phyloP scores from a whole-genome alignment of 192 early-diverging fungal genomes.

The Chytriomyces sp. region DNA sequence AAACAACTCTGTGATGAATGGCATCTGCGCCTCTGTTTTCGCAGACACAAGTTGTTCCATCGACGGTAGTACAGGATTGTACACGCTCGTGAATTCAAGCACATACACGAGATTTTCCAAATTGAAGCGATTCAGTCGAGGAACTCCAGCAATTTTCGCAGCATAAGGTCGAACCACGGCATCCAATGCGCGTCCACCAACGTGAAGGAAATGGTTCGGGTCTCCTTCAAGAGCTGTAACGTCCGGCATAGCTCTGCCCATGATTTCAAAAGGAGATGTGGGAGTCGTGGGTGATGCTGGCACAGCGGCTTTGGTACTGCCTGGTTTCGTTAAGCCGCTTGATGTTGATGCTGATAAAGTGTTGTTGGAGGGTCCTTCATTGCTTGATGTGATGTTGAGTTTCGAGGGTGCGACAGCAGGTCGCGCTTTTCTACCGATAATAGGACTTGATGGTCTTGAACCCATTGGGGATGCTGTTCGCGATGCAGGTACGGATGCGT shows the following conservation, averaged over 20 bases:
- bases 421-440: not conserved
- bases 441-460: conserved; percentile 1
- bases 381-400: not conserved
- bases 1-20: conserved; percentile 68
- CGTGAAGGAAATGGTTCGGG: conserved; percentile 55
- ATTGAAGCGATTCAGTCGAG: conserved; percentile 64
- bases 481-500: not conserved
- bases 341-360: too few relatives aligned
- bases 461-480: not conserved
- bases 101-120: conserved; percentile 64
- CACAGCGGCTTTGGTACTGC: not conserved
- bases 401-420: not conserved
- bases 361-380: too few relatives aligned
- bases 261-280: conserved; percentile 64
- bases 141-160: conserved; percentile 72
- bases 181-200: conserved; percentile 78
- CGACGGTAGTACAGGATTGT: not conserved
- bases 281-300: not conserved
- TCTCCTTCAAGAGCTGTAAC: conserved; percentile 40
- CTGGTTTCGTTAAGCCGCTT: too few relatives aligned
- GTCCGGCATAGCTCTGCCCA: conserved; percentile 40
- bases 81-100: conserved; percentile 60
- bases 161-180: conserved; percentile 84
- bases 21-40: not conserved
- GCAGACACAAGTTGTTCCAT: not conserved